Percentiles rank a stretch among this genome's conserved stretches.
Conservation (phyloP, 179 eudicot species). For the Vitellaria paradoxa region DNA sequence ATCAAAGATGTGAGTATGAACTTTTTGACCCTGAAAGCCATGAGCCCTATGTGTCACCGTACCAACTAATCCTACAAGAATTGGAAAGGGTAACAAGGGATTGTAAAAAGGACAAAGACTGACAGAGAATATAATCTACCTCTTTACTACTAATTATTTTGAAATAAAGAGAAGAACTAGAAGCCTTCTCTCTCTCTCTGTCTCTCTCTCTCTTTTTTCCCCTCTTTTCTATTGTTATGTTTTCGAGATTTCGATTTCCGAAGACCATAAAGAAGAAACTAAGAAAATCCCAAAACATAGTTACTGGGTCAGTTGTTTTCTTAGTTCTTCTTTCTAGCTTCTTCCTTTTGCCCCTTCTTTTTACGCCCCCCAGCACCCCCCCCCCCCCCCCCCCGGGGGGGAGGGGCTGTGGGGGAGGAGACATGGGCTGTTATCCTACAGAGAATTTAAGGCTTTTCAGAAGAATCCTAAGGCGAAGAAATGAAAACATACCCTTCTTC, state of each 20-base stretch:
- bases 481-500: no score
- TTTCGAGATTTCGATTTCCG: neutral
- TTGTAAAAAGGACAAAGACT: neutral
- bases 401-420: no score
- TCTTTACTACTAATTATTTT: neutral
- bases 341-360: no score
- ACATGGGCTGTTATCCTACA: no score
- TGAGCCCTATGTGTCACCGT: neutral
- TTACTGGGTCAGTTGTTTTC: no score
- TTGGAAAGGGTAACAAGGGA: neutral
- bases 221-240: neutral
- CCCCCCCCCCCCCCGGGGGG: no score
- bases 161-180: neutral
- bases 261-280: neutral
- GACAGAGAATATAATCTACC: neutral
- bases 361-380: no score
- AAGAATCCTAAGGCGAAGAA: no score
- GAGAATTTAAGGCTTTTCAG: no score
- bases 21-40: conserved; percentile 9
- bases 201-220: neutral
- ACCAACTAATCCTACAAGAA: neutral
- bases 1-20: no score
- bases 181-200: neutral
- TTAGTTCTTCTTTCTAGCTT: no score
- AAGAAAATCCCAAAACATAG: neutral